Base-by-base conservation (phyloP, 768 basidiomycete species). In the Gloeophyllum trabeum region DNA sequence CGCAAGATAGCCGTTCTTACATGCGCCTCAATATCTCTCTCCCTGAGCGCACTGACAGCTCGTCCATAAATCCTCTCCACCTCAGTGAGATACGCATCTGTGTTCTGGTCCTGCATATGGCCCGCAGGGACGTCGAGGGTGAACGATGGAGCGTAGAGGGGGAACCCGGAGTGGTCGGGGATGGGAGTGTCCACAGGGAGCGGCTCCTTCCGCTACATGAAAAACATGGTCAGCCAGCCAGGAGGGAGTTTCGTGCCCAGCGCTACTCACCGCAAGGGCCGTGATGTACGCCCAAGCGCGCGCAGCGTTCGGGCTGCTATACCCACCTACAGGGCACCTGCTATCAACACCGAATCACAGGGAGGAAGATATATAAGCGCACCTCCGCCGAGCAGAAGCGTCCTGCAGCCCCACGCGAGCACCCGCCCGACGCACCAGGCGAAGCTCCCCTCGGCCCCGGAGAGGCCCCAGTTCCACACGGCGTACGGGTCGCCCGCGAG, bases 271-370 rank as follows among this genome's bases (percentile, higher is more conserved):
- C 22, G 75, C 74, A 3, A 86, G 61, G 0, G 82, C 81, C 1
- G 91, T 94, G 14, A 92, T 61, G 51, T 78, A 78, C 1, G 87
- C 67, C 89, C 90, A 96, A 0, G 87, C 86, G 10, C 91, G 73
- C 0, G 92, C 91, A 1, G 79, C 79, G 50, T 93, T 93, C 1
- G 86, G 64, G 3, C 76, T 74, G 50, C 85, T 68, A 55, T 98
- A 96, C 0, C 93, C 93, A 14, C 91, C 89, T 72, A 41, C 16
- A 41, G 19, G 4, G 4, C 26, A 24, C 2, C 6, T n/a, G 4
- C 12, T 4, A 28, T 25, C 16, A 14, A 40, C n/a, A 39, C 28
- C 6, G 39, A 20, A 34, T 28, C 24, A 5, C 39, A 48, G 20
- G 18, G 42, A 18, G 24, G 63, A 39, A n/a, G n/a, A n/a, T n/a